Evolutionary conservation across 2,329 filamentous ascomycete genomes (phyloP).

Genomic region (Grosmannia penicillata): DNA sequence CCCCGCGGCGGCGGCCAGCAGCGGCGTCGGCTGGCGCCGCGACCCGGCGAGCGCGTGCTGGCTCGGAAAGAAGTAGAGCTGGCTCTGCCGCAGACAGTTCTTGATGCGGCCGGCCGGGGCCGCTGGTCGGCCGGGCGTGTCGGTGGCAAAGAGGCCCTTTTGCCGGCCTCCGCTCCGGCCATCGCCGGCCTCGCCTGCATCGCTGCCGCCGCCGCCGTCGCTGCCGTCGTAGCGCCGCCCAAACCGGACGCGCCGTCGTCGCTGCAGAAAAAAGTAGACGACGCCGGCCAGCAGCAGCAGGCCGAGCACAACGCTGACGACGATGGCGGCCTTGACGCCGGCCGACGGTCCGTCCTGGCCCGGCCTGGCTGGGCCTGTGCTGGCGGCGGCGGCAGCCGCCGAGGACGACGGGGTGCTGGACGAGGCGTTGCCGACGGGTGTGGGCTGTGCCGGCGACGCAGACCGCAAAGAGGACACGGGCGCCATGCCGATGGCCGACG

Average conservation of each 20-base stretch:
- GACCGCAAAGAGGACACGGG: too few relatives aligned
- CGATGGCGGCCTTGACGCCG: slow-evolving; percentile 30
- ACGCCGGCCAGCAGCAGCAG: slow-evolving; percentile 22
- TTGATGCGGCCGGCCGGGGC: too few relatives aligned
- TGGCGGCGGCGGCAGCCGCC: not conserved
- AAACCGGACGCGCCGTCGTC: slow-evolving; percentile 3
- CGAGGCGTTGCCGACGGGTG: not conserved
- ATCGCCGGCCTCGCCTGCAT: not conserved
- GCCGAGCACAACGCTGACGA: slow-evolving; percentile 24
- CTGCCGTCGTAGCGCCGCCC: slow-evolving; percentile 9
- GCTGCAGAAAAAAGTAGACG: slow-evolving; percentile 21
- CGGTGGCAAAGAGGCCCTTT: too few relatives aligned
- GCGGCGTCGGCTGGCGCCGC: slow-evolving; percentile 23
- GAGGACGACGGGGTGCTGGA: not conserved
- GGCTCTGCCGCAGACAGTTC: slow-evolving; percentile 3
- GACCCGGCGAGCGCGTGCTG: slow-evolving; percentile 11
- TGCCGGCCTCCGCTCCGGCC: too few relatives aligned
- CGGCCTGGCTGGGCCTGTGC: not conserved
- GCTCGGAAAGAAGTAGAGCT: not conserved
- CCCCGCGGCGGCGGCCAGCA: slow-evolving; percentile 24
- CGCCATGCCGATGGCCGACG: not conserved
- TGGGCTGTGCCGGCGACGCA: too few relatives aligned
- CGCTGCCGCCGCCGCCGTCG: not conserved
- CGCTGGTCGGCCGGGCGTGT: too few relatives aligned
- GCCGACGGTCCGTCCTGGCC: slow-evolving; percentile 12